Percentiles rank a stretch among this genome's conserved stretches.
Evolutionary conservation across 345 rosid species (phyloP).

Genomic region (Populus davidiana): DNA sequence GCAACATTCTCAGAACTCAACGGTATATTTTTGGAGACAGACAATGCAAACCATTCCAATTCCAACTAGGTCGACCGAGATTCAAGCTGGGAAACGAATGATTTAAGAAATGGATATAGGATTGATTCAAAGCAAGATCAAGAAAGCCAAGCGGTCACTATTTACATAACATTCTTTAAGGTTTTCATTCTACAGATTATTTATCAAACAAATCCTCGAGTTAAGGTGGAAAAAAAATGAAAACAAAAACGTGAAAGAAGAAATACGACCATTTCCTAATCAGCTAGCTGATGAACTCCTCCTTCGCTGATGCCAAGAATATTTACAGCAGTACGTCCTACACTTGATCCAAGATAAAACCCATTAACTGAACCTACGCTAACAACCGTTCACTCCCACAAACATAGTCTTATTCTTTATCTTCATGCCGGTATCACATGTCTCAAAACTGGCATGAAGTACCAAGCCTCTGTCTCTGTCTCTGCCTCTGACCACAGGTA

Average conservation of each 20-base stretch:
- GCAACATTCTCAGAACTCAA: not conserved
- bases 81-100: not conserved
- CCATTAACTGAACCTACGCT: conserved; percentile 28
- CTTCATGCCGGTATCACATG: not conserved
- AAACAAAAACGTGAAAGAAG: conserved; percentile 2
- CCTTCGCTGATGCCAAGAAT: conserved; percentile 34
- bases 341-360: conserved; percentile 22
- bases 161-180: conserved; percentile 18
- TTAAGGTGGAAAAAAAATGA: not conserved
- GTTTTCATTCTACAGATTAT: conserved; percentile 45
- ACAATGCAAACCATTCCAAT: not conserved
- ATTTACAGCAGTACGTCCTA: conserved; percentile 42
- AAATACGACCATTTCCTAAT: conserved; percentile 33
- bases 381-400: conserved; percentile 23
- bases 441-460: conserved; percentile 98
- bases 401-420: conserved; percentile 21
- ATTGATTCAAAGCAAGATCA: not conserved
- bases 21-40: not conserved
- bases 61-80: not conserved
- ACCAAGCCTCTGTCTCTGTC: conserved; percentile 91
- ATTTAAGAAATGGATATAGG: not conserved
- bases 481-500: conserved; percentile 72
- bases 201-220: conserved; percentile 49
- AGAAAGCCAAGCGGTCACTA: not conserved
- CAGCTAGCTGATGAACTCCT: conserved; percentile 10